Evolutionary conservation across 208 protist genomes (phyloP), one percentile per base, ranked within the genome.

Genomic region (Acanthamoeba sp.): DNA sequence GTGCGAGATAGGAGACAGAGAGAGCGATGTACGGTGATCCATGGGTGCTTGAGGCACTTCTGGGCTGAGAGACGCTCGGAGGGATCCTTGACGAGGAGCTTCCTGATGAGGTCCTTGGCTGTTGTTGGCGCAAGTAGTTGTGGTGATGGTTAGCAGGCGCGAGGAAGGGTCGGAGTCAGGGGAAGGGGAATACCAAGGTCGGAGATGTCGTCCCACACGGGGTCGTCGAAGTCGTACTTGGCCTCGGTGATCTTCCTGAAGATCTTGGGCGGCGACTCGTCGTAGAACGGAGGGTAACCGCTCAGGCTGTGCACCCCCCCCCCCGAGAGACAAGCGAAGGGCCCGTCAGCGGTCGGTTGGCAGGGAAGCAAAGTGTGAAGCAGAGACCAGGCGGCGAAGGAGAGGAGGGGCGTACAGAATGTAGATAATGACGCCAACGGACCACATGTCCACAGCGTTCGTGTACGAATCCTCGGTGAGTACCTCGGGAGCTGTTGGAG

Each of bases 381-480:
- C 24, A 62, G 10, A 10, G 14, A 62, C 22, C 0, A 55, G 59
- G 80, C 9, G 48, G 1, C 14, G 7, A 16, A 52, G 7, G 5
- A 52, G 48, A 52, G 48, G 48, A 52, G 57, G 48, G 27, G 59
- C 80, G 66, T 85, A 93, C 64, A 97, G 45, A 16, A 97, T 97
- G 78, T 97, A 97, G 9, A 93, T 55, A 64, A 97, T 97, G 34
- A 96, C 95, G 66, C 97, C 97, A 22, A 97, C 92, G 32, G 71
- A 92, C 97, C 97, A 98, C 59, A 97, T 92, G 94, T 98, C 97
- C 12, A 97, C 95, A 6, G 90, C 62, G 52, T 97, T 96, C 38
- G 95, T 94, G 94, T 98, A 98, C 5, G 93, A 95, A 16, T 95
- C 55, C 55, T 94, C 85, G 36, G 91, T 89, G 22, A 98, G 80